Evolutionary conservation across 306 rosid genomes (phyloP), one percentile per base, ranked within the genome.

Genomic region (Cicer cuneatum): DNA sequence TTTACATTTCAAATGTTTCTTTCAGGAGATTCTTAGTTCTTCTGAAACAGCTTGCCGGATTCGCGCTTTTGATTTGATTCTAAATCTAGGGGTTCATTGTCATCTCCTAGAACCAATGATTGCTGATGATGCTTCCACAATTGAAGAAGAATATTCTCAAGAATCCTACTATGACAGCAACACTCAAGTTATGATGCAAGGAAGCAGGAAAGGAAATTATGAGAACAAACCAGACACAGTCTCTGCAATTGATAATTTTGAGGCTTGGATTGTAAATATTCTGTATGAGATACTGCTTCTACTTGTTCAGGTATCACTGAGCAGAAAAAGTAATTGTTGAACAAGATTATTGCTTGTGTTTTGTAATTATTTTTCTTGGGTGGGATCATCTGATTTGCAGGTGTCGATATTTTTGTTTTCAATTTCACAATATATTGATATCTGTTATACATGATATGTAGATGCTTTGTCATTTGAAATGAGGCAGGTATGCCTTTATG

Each of bases 51-150:
- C 89, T 52, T 87, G 97, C 86, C 86, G 95, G 88, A 83, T 85
- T 85, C 96, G 98, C 75, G 97, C 97, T 81, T 95, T 95, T 84
- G 98, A 95, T 87, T 85, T 95, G 83, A 90, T 95, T 83, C 86
- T 95, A 81, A 95, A 95, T 86, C 97, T 95, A 75, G 99, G 97
- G 42, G 98, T 95, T 86, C 99, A 95, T 90, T 97, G 92, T 81
- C 98, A 92, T 88, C 87, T 95, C 54, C 84, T 95, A 76, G 97
- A 90, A 87, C 98, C 98, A 8, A 84, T 95, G 73, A 51, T 84
- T 64, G 83, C 79, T n/a, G 90, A 87, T 24, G 87, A 78, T 42
- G 82, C 84, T 78, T 84, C 98, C 67, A 62, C 86, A 49, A 89
- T 95, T 71, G 98, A 92, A 78, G 98, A 93, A 85, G 98, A 92